A percentile compares a stretch with the other conserved stretches of the same genome.
Conservation (phyloP, 345 rosid species). For the Salix arbutifolia region DNA sequence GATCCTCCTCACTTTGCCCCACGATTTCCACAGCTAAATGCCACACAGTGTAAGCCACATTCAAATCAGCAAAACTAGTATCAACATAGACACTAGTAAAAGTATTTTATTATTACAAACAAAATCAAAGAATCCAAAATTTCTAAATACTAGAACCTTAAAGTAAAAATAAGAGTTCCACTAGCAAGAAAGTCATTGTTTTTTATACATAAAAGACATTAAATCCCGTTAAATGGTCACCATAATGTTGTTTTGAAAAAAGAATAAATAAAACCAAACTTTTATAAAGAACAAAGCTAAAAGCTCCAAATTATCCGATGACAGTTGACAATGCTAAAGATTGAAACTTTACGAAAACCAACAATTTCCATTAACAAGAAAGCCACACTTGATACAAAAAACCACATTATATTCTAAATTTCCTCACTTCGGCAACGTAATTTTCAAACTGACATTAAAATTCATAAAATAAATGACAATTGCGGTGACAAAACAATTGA, state of each 20-base stretch:
- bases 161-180: not conserved
- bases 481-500: not conserved
- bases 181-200: not conserved
- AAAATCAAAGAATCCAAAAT: not conserved
- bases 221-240: not conserved
- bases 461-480: not conserved
- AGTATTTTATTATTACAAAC: not conserved
- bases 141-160: not conserved
- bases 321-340: not conserved
- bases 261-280: not conserved
- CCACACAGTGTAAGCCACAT: not conserved
- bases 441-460: not conserved
- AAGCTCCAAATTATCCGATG: not conserved
- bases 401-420: not conserved
- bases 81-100: not conserved
- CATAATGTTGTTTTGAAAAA: not conserved
- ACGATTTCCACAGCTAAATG: constrained; percentile 34
- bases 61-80: not conserved
- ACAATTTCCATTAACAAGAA: not conserved
- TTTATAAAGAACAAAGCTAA: not conserved
- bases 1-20: constrained; percentile 43
- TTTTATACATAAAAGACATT: not conserved
- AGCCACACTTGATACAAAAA: no score
- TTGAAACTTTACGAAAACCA: not conserved
- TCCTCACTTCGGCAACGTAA: not conserved